Evolutionary conservation across 2,329 filamentous ascomycete species (phyloP), one percentile per base, ranked within the genome.

Genomic region (Fusarium acutatum): DNA sequence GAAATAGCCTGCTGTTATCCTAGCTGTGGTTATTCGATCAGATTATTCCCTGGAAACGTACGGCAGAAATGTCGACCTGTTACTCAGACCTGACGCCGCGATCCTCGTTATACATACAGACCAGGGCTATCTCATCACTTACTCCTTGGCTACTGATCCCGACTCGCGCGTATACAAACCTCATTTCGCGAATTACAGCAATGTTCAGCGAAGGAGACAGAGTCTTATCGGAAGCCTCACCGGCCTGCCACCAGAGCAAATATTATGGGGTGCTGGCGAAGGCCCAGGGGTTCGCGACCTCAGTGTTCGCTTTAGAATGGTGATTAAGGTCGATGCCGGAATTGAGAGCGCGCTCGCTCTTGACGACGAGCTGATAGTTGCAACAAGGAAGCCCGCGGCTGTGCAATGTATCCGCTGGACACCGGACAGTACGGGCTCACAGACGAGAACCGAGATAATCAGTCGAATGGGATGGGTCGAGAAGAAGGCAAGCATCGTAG

Each of bases 371-470:
- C 86, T 99, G 44, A 88, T 98, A 28, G 95, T 99, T 59, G 94
- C 96, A 9, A 99, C 96, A 1, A 88, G 90, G 64, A 97, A 96
- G 79, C 96, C 96, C 7, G 92, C 95, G 1, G 96, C 96, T n/a
- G 91, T 98, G 22, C 96, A 99, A 82, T 98, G 95, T 83, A 98
- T 99, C 76, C 91, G 93, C 66, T 99, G 96, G 96, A 93, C 92
- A 1, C 93, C 95, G 3, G 95, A 97, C 80, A 92, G 88, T 73
- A 89, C 88, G 38, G 93, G 94, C 26, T 92, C 89, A 69, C 96
- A 98, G 82, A 98, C 95, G 6, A 95, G 91, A 75, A 98, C 96
- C 2, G 95, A 98, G 82, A 87, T 98, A 13, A 85, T 98, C 69
- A 95, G 92, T 78, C 92, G 93, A 60, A 97, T 98, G 91, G 84